A percentile compares a stretch with the other conserved stretches of the same genome.
These are phyloP conservation scores for Penstemon eatonii DNA, from an alignment of 257 asterid species.

Conservation along the genomic window DNA sequence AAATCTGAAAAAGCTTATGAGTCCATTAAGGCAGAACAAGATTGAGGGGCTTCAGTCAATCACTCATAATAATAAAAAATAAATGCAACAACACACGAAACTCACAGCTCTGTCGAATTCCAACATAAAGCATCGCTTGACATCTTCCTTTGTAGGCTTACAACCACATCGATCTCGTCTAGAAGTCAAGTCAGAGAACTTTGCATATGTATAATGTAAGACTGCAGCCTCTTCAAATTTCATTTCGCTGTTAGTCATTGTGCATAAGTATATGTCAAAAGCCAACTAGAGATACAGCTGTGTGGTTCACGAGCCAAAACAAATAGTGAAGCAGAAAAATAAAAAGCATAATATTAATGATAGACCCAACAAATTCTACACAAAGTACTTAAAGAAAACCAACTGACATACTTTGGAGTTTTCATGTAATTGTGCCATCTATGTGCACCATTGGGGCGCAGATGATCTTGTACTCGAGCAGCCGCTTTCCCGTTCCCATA, in stretches of 20 bases:
- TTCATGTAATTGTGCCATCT: conserved; percentile 82
- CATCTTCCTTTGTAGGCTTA: conserved; percentile 80
- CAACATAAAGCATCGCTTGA: conserved; percentile 74
- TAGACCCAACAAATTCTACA: conserved; percentile 3
- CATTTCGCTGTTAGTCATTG: conserved; percentile 54
- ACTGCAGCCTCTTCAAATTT: conserved; percentile 77
- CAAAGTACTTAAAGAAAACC: conserved; percentile 10
- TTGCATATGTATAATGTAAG: conserved; percentile 77
- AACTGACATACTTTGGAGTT: conserved; percentile 54
- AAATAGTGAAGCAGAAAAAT: conserved; percentile 1
- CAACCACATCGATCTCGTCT: conserved; percentile 84
- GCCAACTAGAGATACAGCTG: conserved; percentile 4
- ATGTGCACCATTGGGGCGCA: conserved; percentile 88
- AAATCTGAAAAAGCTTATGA: not conserved
- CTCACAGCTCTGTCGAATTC: conserved; percentile 83
- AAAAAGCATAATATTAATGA: conserved; percentile 12
- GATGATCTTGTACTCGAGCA: conserved; percentile 78
- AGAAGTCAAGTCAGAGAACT: conserved; percentile 78
- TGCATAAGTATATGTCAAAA: conserved; percentile 22
- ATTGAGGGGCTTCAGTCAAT: no score
- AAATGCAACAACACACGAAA: not conserved
- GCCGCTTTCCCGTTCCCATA: conserved; percentile 78
- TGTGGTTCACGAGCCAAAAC: conserved; percentile 20
- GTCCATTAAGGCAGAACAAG: not conserved
- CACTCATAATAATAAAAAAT: not conserved